phyloP scores from a whole-genome alignment of 2,329 filamentous ascomycete genomes.

The Colletotrichum spaethianum region DNA sequence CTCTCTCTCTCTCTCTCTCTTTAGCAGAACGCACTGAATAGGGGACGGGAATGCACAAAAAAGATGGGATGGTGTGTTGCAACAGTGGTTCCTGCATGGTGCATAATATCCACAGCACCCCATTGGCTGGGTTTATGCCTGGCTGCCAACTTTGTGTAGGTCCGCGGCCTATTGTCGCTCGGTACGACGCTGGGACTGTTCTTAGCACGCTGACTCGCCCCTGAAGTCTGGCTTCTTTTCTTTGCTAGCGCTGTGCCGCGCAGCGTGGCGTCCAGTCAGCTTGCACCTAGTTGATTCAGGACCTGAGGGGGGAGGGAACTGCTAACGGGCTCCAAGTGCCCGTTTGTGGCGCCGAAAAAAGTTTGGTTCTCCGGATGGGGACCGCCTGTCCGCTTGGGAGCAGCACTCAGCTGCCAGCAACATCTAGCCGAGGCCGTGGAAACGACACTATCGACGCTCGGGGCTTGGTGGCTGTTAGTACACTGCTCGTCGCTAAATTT shows the following conservation, averaged over 20 bases:
- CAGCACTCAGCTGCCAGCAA: neutral
- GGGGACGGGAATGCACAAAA: constrained; percentile 33
- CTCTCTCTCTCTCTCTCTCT: no score
- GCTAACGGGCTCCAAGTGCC: constrained; percentile 19
- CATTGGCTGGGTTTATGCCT: constrained; percentile 20
- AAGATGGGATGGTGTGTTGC: constrained; percentile 28
- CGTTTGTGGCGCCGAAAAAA: constrained; percentile 31
- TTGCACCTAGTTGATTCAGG: constrained; percentile 7
- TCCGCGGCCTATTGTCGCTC: constrained; percentile 16
- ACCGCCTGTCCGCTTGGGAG: constrained; percentile 20
- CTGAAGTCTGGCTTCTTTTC: constrained; percentile 23
- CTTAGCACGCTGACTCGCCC: constrained; percentile 29
- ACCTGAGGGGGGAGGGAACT: neutral
- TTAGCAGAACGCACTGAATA: constrained; percentile 24
- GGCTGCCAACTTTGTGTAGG: constrained; percentile 28
- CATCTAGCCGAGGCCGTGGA: constrained; percentile 16
- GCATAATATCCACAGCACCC: neutral
- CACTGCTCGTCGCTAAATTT: constrained; percentile 1
- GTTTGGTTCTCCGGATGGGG: constrained; percentile 10
- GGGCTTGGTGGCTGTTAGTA: constrained; percentile 15
- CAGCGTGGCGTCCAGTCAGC: constrained; percentile 38
- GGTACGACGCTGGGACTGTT: constrained; percentile 32
- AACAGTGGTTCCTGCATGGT: constrained; percentile 34
- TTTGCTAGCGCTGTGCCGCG: constrained; percentile 25
- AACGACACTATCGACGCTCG: constrained; percentile 16